A percentile compares a stretch with the other conserved stretches of the same genome.
These are phyloP conservation scores for Ganoderma leucocontextum DNA, from an alignment of 1,284 basidiomycete species.

Conservation along the genomic window DNA sequence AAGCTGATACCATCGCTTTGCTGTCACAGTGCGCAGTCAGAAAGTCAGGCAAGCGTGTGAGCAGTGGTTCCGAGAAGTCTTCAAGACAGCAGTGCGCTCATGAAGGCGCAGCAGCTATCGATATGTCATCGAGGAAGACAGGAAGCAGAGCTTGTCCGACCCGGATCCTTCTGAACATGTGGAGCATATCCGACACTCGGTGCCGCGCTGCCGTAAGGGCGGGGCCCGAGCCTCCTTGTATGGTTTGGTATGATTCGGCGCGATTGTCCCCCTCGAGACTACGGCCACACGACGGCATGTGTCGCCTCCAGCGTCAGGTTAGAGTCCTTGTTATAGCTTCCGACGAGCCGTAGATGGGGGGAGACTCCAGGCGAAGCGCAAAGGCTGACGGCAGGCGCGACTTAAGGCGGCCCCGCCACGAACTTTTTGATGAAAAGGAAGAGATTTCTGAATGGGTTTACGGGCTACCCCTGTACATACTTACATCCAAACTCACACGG, in stretches of 20 bases:
- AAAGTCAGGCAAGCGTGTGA: not conserved
- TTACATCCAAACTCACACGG: not conserved
- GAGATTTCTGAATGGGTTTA: not conserved
- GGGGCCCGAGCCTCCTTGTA: not conserved
- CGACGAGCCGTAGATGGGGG: not conserved
- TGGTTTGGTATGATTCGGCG: not conserved
- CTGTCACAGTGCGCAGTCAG: not conserved
- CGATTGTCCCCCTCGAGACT: not conserved
- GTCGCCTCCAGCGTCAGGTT: not conserved
- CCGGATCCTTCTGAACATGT: slow-evolving; percentile 9
- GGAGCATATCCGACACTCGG: slow-evolving; percentile 18
- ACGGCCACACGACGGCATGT: not conserved
- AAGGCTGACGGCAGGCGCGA: not conserved
- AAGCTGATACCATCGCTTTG: not conserved
- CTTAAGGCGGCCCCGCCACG: not conserved
- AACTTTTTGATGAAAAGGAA: not conserved
- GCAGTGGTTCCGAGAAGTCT: slow-evolving; percentile 5
- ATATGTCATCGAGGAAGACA: slow-evolving; percentile 11
- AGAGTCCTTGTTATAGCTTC: not conserved
- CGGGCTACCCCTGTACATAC: not conserved
- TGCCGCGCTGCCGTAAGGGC: slow-evolving; percentile 32
- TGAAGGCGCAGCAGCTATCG: slow-evolving; percentile 2
- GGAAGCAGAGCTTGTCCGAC: slow-evolving; percentile 18
- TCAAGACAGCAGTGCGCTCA: slow-evolving; percentile 1
- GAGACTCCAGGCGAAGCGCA: not conserved